A percentile compares a stretch with the other conserved stretches of the same genome.
Evolutionary conservation across 352 stramenopile species (phyloP).

Genomic region (Phytophthora chlamydospora): DNA sequence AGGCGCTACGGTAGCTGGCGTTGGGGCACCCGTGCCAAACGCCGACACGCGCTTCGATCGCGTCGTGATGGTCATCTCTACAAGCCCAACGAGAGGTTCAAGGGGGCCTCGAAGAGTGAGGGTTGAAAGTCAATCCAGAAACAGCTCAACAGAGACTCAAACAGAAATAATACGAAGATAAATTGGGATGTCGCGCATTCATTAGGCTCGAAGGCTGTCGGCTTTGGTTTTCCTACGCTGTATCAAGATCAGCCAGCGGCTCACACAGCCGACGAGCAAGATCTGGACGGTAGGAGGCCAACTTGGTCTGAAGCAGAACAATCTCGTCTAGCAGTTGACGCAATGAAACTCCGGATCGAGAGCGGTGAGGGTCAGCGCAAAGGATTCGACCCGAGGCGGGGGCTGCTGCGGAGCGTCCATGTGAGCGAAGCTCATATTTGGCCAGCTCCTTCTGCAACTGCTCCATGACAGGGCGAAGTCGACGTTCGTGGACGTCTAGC

Average conservation of each 20-base stretch:
- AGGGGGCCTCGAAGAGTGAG: too few relatives aligned
- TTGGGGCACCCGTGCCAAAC: conserved; percentile 49
- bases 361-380: conserved; percentile 63
- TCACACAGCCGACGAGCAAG: conserved; percentile 57
- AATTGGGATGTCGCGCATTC: conserved; percentile 13
- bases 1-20: conserved; percentile 62
- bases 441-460: conserved; percentile 59
- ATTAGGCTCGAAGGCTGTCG: background rate
- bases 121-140: conserved; percentile 15
- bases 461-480: conserved; percentile 40
- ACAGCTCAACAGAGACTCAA: conserved; percentile 8
- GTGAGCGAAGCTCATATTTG: conserved; percentile 65
- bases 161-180: conserved; percentile 12
- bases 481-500: conserved; percentile 59
- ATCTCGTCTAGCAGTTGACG: conserved; percentile 58
- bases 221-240: conserved; percentile 17
- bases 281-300: conserved; percentile 64
- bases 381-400: conserved; percentile 41
- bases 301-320: conserved; percentile 42
- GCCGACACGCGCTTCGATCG: conserved; percentile 75
- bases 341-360: conserved; percentile 47
- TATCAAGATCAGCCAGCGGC: conserved; percentile 39
- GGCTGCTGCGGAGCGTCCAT: conserved; percentile 33
- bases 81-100: background rate
- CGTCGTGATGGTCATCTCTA: conserved; percentile 78